Evolutionary conservation across 2,329 filamentous ascomycete species (phyloP).

Genomic region (Fusarium pseudonygamai): DNA sequence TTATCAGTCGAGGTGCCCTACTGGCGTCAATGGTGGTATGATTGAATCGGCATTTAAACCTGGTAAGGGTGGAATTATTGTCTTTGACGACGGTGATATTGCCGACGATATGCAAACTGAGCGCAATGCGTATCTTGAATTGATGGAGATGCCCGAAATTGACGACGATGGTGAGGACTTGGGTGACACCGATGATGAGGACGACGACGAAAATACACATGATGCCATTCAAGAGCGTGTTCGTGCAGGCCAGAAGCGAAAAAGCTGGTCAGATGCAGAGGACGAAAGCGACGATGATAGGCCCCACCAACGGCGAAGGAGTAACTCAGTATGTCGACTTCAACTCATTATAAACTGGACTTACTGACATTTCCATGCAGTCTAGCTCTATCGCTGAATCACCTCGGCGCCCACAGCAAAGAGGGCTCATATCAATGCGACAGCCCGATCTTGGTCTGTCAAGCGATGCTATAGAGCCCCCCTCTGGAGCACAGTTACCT

Average conservation of each 20-base stretch:
- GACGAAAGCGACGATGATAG: slow-evolving; percentile 80
- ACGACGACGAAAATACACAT: slow-evolving; percentile 48
- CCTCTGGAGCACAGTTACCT: slow-evolving; percentile 66
- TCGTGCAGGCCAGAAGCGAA: slow-evolving; percentile 74
- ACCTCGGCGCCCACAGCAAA: slow-evolving; percentile 67
- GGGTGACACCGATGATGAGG: slow-evolving; percentile 67
- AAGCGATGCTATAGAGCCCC: slow-evolving; percentile 61
- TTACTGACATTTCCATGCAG: slow-evolving; percentile 50
- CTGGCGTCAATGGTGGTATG: slow-evolving; percentile 77
- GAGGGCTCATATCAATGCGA: slow-evolving; percentile 67
- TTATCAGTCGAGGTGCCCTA: slow-evolving; percentile 62
- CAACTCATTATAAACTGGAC: background rate
- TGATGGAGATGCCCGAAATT: slow-evolving; percentile 90
- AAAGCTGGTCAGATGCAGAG: slow-evolving; percentile 78
- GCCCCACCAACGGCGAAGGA: slow-evolving; percentile 82
- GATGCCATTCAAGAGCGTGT: slow-evolving; percentile 47
- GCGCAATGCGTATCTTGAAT: slow-evolving; percentile 82
- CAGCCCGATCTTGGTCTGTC: slow-evolving; percentile 58
- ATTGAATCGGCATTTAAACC: slow-evolving; percentile 78
- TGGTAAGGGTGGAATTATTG: slow-evolving; percentile 86
- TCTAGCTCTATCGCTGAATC: slow-evolving; percentile 73
- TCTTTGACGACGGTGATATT: slow-evolving; percentile 96
- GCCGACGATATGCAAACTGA: slow-evolving; percentile 81
- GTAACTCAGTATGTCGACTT: slow-evolving; percentile 76
- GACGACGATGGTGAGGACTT: slow-evolving; percentile 76